Base-by-base conservation (phyloP, 805 yeast species). In the Teunomyces kruisii region DNA sequence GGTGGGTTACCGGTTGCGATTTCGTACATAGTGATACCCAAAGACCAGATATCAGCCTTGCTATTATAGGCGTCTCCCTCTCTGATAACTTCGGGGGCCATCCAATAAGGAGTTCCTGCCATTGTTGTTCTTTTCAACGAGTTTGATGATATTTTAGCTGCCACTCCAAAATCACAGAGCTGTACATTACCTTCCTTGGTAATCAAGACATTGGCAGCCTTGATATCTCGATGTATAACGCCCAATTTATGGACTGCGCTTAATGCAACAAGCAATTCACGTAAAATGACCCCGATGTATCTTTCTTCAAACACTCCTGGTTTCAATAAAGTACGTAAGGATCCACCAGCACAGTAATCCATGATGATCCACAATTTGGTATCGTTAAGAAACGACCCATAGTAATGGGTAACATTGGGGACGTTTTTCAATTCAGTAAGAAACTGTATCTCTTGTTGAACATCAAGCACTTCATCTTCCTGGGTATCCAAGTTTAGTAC, bases 1-100 rank as follows among this genome's bases (percentile, higher is more conserved):
- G 99, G 99, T 4, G 99, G 99, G 55, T 88, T 89, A 0, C 99
- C 98, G 0, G 98, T 91, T 8, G 96, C 95, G 52, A 92, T 84
- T 65, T 94, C 99, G 67, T 83, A 94, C 7, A 90, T 74, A 0
- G 99, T 92, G 49, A 94, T 88, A 12, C 99, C 99, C 39, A 92
- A 65, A 0, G 98, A 91, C 99, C 99, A 94, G 6, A 94, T 88
- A 64, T 94, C 99, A 0, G 96, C 99, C 65, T 85, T 91, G 36
- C 84, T 79, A 62, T 88, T 96, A 72, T 94, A 87, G 7, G 84
- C 78, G 12, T 85, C 86, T 32, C 95, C 96, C 64, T 92, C 97
- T 68, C 88, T 78, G 32, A 92, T 92, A 27, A 92, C 99, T 64
- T 92, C 99, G 0, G 99, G 99, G 0, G 99, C 97, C 99, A 94